phyloP scores from a whole-genome alignment of 208 protist genomes.

The Acanthamoeba healyi region DNA sequence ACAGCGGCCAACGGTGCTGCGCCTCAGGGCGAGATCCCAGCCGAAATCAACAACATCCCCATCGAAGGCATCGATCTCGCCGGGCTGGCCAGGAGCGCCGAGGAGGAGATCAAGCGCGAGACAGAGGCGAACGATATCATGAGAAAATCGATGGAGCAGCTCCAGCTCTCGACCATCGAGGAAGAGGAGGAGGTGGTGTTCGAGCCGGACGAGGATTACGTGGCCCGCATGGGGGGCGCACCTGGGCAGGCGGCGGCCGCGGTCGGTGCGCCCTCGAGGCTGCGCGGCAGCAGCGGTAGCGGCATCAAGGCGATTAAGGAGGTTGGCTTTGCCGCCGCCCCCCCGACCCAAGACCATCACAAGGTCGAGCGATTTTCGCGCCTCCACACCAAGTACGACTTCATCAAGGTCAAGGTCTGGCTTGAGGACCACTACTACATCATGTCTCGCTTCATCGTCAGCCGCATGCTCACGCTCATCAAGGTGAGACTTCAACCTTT shows the following conservation, averaged over 20 bases:
- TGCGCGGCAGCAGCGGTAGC: neutral
- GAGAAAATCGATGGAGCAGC: neutral
- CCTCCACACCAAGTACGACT: slow-evolving; percentile 85
- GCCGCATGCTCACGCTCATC: slow-evolving; percentile 85
- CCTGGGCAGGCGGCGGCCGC: neutral
- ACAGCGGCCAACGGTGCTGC: neutral
- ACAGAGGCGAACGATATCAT: neutral
- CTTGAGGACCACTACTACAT: slow-evolving; percentile 89
- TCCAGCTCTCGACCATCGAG: neutral
- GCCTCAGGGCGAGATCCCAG: neutral
- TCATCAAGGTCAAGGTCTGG: slow-evolving; percentile 87
- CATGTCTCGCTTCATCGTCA: slow-evolving; percentile 87
- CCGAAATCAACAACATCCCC: neutral
- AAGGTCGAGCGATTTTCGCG: slow-evolving; percentile 28
- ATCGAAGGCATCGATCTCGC: neutral
- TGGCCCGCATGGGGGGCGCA: neutral
- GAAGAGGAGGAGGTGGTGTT: slow-evolving; percentile 55
- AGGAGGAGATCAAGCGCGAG: slow-evolving; percentile 8
- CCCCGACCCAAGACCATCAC: neutral
- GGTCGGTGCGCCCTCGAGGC: neutral
- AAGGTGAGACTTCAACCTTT: slow-evolving; percentile 75
- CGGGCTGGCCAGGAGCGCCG: neutral
- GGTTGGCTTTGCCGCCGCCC: slow-evolving; percentile 13
- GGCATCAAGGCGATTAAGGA: neutral
- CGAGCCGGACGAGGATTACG: slow-evolving; percentile 36